A percentile compares a stretch with the other conserved stretches of the same genome.
Conservation (phyloP, 345 rosid genomes). For the Arabis hirsuta region DNA sequence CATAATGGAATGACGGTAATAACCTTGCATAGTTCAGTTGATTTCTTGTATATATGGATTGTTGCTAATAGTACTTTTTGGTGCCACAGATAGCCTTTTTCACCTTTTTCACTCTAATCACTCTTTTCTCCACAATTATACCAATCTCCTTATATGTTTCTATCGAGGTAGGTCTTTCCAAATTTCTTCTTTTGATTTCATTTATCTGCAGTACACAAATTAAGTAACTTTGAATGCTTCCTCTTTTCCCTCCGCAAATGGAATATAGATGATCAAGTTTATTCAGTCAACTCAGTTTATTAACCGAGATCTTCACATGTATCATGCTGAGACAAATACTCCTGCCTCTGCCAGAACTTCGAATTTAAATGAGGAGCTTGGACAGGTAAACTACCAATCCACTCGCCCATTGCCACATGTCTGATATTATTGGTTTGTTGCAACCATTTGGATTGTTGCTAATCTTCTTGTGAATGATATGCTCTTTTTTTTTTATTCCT, state of each 20-base stretch:
- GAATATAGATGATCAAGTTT: constrained; percentile 85
- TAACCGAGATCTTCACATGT: constrained; percentile 86
- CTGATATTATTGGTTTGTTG: not conserved
- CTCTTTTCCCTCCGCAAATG: constrained; percentile 32
- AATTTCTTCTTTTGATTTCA: not conserved
- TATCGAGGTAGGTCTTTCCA: constrained; percentile 68
- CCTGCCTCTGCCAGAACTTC: constrained; percentile 95
- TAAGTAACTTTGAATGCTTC: constrained; percentile 22
- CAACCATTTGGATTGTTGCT: constrained; percentile 1
- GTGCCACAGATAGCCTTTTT: constrained; percentile 68
- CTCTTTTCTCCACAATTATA: constrained; percentile 88
- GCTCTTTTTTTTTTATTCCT: not conserved
- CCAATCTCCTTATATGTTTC: constrained; percentile 96
- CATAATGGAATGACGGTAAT: constrained; percentile 73
- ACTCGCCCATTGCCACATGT: not conserved
- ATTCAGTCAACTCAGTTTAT: constrained; percentile 92
- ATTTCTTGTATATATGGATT: constrained; percentile 27
- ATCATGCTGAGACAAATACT: constrained; percentile 77
- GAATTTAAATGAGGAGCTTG: constrained; percentile 96
- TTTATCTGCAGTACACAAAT: not conserved
- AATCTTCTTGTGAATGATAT: not conserved
- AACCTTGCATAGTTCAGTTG: constrained; percentile 23
- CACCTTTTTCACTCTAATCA: constrained; percentile 83
- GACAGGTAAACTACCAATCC: constrained; percentile 64
- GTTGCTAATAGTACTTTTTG: constrained; percentile 26